Evolutionary conservation across 129 eudicot species (phyloP).

Genomic region (Chrysanthemum makinoi): DNA sequence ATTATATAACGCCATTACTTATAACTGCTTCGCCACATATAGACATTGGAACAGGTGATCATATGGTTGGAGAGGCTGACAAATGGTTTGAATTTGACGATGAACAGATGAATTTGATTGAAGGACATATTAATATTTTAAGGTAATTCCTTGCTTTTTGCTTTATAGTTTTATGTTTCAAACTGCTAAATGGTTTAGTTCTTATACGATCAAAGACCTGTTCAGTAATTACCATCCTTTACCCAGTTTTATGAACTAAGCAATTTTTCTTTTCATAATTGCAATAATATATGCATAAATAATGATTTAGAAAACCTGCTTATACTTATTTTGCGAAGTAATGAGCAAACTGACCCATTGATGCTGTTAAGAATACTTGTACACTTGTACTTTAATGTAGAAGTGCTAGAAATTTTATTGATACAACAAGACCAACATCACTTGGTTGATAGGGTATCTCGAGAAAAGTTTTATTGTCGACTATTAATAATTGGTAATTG

Average conservation of each 20-base stretch:
- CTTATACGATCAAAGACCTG: not conserved
- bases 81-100: conserved; percentile 59
- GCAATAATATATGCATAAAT: not conserved
- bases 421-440: not conserved
- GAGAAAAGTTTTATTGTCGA: not conserved
- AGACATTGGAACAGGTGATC: conserved; percentile 60
- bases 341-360: not conserved
- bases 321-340: not conserved
- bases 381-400: not conserved
- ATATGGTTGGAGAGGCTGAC: conserved; percentile 34
- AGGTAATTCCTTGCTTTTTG: conserved; percentile 34
- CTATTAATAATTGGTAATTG: not conserved
- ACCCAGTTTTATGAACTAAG: not conserved
- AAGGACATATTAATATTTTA: conserved; percentile 37
- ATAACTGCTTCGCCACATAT: conserved; percentile 13
- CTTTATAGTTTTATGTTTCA: not conserved
- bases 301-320: not conserved
- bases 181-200: not conserved
- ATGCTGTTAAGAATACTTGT: not conserved
- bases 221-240: not conserved
- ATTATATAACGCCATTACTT: not conserved
- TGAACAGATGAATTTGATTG: conserved; percentile 50
- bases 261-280: not conserved
- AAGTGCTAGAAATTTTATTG: not conserved
- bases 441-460: not conserved